Evolutionary conservation across 345 rosid genomes (phyloP).

Genomic region (Microcos paniculata): DNA sequence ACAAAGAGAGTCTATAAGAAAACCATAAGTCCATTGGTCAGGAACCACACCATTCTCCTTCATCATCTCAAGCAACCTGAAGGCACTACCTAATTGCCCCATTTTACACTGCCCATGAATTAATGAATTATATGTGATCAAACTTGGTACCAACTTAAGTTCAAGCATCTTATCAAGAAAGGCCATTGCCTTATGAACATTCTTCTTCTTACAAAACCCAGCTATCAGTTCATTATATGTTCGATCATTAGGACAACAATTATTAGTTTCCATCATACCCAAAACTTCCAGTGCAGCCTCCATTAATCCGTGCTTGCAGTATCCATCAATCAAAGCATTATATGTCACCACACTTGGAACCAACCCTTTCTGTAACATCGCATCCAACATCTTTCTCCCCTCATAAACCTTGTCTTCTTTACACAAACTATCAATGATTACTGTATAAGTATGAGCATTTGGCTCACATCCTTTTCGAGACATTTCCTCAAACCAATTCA

Average conservation of each 20-base stretch:
- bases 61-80: conserved; percentile 69
- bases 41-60: conserved; percentile 57
- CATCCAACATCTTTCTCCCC: conserved; percentile 52
- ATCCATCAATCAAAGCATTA: conserved; percentile 81
- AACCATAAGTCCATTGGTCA: conserved; percentile 68
- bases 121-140: conserved; percentile 70
- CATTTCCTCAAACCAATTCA: conserved; percentile 61
- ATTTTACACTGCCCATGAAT: conserved; percentile 73
- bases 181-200: conserved; percentile 84
- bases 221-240: conserved; percentile 81
- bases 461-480: conserved; percentile 61
- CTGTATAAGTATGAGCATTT: conserved; percentile 76
- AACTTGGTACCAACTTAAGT: conserved; percentile 46
- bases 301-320: conserved; percentile 63
- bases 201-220: conserved; percentile 61
- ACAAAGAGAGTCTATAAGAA: conserved; percentile 67
- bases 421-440: conserved; percentile 61
- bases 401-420: conserved; percentile 58
- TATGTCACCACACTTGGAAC: conserved; percentile 71
- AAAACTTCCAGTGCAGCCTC: conserved; percentile 65
- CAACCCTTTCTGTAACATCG: conserved; percentile 58
- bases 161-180: conserved; percentile 58
- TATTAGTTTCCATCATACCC: conserved; percentile 61
- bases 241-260: conserved; percentile 64
- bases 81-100: conserved; percentile 72